These are phyloP conservation scores for Xylaria palmicola DNA, from an alignment of 495 filamentous ascomycete genomes.

Conservation along the genomic window DNA sequence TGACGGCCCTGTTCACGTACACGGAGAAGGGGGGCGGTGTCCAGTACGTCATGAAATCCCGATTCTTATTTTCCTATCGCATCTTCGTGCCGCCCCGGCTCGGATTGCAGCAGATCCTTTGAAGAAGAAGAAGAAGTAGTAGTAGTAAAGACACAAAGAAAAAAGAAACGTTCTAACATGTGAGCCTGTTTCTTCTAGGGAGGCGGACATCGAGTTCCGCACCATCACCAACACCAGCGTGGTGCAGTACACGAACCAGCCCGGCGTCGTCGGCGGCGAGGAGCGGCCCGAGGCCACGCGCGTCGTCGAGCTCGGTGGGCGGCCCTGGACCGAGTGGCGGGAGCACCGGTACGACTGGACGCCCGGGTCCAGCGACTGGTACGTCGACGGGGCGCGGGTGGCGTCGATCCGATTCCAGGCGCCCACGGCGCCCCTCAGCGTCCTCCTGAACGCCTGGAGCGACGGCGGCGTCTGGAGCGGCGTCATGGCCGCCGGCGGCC, in stretches of 20 bases:
- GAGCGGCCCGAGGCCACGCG: conserved; percentile 40
- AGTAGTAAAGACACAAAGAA: not conserved
- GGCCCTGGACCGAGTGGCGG: conserved; percentile 64
- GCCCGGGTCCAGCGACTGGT: conserved; percentile 59
- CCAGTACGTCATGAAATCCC: not conserved
- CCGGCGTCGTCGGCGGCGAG: conserved; percentile 44
- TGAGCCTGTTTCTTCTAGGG: conserved; percentile 26
- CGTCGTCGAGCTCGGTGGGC: conserved; percentile 35
- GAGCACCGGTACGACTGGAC: conserved; percentile 74
- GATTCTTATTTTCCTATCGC: too few relatives aligned
- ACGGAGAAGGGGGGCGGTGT: conserved; percentile 34
- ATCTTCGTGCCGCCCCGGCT: too few relatives aligned
- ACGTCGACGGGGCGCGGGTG: conserved; percentile 56
- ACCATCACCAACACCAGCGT: conserved; percentile 53
- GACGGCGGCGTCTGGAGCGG: conserved; percentile 73
- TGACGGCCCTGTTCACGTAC: conserved; percentile 72
- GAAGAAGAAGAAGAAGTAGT: too few relatives aligned
- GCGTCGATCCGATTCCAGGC: conserved; percentile 59
- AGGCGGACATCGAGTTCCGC: conserved; percentile 75
- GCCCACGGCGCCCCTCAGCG: conserved; percentile 54
- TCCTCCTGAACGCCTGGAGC: conserved; percentile 75
- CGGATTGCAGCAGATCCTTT: too few relatives aligned
- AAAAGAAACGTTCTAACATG: conserved; percentile 30
- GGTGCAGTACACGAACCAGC: conserved; percentile 76
- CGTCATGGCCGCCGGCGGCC: conserved; percentile 57